phyloP scores from a whole-genome alignment of 176 grass and related monocot genomes.

The Oryza australiensis region DNA sequence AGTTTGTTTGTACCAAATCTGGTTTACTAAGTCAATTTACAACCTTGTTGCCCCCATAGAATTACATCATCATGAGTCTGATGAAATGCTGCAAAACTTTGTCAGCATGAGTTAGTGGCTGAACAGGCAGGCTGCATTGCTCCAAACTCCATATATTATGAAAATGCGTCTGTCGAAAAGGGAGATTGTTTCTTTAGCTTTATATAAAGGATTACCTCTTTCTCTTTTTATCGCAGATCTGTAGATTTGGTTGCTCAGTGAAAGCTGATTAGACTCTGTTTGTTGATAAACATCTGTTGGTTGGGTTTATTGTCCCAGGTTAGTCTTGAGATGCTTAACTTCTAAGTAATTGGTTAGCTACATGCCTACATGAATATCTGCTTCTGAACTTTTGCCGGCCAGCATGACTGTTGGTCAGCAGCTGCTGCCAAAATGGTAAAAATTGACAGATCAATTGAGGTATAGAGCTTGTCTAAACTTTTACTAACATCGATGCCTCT shows the following conservation, averaged over 20 bases:
- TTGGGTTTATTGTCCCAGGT: neutral
- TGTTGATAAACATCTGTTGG: slow-evolving; percentile 12
- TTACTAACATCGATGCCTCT: slow-evolving; percentile 12
- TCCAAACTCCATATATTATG: slow-evolving; percentile 34
- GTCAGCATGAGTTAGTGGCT: slow-evolving; percentile 26
- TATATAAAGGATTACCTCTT: slow-evolving; percentile 10
- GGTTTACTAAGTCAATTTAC: neutral
- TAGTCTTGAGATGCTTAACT: slow-evolving; percentile 21
- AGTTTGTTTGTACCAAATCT: neutral
- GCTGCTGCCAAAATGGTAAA: slow-evolving; percentile 16
- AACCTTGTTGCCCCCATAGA: neutral
- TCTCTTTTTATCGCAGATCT: slow-evolving; percentile 2
- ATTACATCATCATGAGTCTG: neutral
- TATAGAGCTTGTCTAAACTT: slow-evolving; percentile 4
- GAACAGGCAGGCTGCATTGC: slow-evolving; percentile 23
- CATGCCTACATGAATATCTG: neutral
- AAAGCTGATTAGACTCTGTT: neutral
- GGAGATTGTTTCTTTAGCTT: slow-evolving; percentile 34
- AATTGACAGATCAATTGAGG: neutral
- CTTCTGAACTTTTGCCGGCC: slow-evolving; percentile 4
- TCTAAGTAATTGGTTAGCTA: slow-evolving; percentile 6
- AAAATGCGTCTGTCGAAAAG: slow-evolving; percentile 36
- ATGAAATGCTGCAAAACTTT: neutral
- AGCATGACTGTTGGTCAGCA: slow-evolving; percentile 15
- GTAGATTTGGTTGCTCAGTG: neutral